Evolutionary conservation across 225 moss, liverwort and hornwort species (phyloP), one percentile per base, ranked within the genome.

Genomic region (Neckera pumila): DNA sequence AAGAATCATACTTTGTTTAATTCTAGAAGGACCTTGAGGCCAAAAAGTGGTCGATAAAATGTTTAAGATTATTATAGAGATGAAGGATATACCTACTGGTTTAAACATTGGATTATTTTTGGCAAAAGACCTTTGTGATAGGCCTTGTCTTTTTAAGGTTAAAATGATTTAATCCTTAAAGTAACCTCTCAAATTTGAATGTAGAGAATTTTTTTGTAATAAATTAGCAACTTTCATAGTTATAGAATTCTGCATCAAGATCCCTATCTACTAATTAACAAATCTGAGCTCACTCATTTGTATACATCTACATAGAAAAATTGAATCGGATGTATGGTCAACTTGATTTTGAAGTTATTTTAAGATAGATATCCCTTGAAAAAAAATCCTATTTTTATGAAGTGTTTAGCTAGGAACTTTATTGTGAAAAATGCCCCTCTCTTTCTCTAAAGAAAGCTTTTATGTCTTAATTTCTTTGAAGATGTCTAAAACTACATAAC

Each of bases 341-440:
- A 30, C 19, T 59, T 42, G 19, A 38, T 42, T 30, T 80, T 57
- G 30, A 56, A 56, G 9, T 36, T 34, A 25, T 78, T 25, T 56
- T 4, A 9, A 25, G 3, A 54, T 56, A 45, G 11, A 74, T 30
- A 30, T n/a, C 3, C 9, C 15, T 34, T 56, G 9, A 15, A 19
- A 53, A n/a, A n/a, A 4, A 36, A 76, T 17, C 3, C 18, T 58
- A 30, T 4, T 80, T 60, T 42, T 12, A 79, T 79, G 38, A 36
- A 17, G 2, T 40, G 7, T n/a, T 40, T 4, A 79, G 4, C 10
- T 0, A 17, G 0, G 7, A n/a, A 26, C 2, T 58, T 79, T n/a
- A n/a, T 25, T 38, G 3, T 58, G 26, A 53, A 76, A 33, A 76
- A 66, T 65, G 4, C 2, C 18, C 18, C 17, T 3, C 3, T n/a